Percentiles rank a stretch among this genome's conserved stretches.
Evolutionary conservation across 352 stramenopile species (phyloP).

Genomic region (Blastocystis sp.): DNA sequence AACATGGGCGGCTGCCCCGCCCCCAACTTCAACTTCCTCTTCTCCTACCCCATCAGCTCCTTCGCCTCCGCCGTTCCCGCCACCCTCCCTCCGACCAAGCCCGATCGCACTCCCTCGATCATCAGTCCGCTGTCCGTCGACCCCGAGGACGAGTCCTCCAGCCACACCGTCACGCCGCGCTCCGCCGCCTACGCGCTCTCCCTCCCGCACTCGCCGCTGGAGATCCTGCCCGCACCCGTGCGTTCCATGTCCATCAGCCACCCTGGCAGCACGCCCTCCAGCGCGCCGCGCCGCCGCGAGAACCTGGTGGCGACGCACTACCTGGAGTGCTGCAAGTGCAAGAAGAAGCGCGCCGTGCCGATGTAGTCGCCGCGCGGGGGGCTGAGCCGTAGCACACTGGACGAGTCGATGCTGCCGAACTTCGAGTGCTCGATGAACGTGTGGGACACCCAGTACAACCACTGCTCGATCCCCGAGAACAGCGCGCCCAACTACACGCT

Average conservation of each 20-base stretch:
- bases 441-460: conserved; percentile 66
- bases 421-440: conserved; percentile 67
- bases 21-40: conserved; percentile 30
- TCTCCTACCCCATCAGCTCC: neutral
- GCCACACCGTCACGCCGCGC: neutral
- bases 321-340: conserved; percentile 57
- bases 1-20: neutral
- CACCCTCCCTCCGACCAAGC: too few species aligned
- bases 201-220: too few species aligned
- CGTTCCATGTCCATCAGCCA: neutral
- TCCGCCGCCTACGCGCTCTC: neutral
- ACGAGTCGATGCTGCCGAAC: conserved; percentile 34
- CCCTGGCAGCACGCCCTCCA: neutral
- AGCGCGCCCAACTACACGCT: conserved; percentile 49
- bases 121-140: neutral
- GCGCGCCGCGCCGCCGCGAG: neutral
- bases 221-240: neutral
- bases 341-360: conserved; percentile 45
- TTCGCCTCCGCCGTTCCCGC: too few species aligned
- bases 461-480: conserved; percentile 27
- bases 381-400: conserved; percentile 41
- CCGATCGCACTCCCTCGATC: neutral
- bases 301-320: conserved; percentile 20
- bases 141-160: neutral
- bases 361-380: neutral